Evolutionary conservation across 2,329 filamentous ascomycete species (phyloP), one percentile per base, ranked within the genome.

Genomic region (Didymella pinodella): DNA sequence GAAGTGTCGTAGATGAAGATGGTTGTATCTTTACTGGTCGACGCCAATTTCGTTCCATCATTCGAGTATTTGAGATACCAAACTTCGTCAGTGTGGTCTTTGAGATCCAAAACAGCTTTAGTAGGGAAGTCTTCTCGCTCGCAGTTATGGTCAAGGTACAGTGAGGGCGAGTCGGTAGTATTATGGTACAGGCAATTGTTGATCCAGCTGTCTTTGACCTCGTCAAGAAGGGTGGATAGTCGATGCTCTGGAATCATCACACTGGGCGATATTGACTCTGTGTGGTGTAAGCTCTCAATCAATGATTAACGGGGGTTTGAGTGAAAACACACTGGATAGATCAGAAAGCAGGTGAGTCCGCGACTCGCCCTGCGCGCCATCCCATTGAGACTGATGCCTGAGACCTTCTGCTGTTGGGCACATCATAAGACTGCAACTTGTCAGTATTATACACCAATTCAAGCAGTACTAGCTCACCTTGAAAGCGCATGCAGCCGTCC

Each of bases 191-290:
- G 80, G 74, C 95, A 99, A 29, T 86, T 86, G 50, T 88, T 86
- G 58, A 97, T 91, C 79, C 97, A 94, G 63, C 84, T 87, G 61
- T 89, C 85, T 74, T 97, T 97, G 36, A 97, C 88, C 65, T 96
- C 88, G 57, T 93, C 85, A 51, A 99, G 81, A 16, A 99, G 82
- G 32, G 88, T 85, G 1, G 92, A 92, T 44, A 99, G 82, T 7
- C 95, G 89, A 75, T 95, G 91, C 72, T 97, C 92, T 1, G 95
- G 95, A 54, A 99, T 90, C 93, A 99, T 98, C 44, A 97, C 91
- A 4, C 93, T 95, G 0, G 95, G 94, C 1, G 95, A 97, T 75
- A 99, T 96, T 56, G 88, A 97, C 81, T 85, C 91, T 94, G 67
- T 18, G 59, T 18, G 7, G 18, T 7, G 59, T 75, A 54, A 73